Percentiles rank a stretch among this genome's conserved stretches.
These are phyloP conservation scores for Backusella westeae DNA, from an alignment of 192 early-diverging fungal genomes.

Conservation along the genomic window DNA sequence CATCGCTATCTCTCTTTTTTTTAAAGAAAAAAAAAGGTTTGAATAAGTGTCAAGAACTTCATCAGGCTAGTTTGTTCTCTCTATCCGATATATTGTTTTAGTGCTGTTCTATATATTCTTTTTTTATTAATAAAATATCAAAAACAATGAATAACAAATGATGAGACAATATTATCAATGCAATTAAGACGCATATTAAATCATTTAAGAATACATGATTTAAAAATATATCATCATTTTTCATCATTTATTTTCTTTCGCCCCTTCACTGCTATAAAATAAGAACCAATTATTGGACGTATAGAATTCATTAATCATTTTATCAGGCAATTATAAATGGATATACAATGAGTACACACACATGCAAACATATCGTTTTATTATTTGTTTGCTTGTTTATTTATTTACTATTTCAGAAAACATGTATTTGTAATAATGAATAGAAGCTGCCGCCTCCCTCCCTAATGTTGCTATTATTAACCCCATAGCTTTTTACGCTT, in stretches of 20 bases:
- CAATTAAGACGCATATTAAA: no score
- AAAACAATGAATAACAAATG: no score
- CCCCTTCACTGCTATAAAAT: background rate
- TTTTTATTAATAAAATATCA: no score
- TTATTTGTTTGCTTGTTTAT: background rate
- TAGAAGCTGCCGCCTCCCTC: background rate
- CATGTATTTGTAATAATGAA: background rate
- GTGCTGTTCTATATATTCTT: no score
- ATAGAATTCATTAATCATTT: background rate
- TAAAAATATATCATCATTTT: background rate
- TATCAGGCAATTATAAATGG: background rate
- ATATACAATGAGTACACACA: background rate
- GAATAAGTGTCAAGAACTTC: no score
- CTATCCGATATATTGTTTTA: no score
- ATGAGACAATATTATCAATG: no score
- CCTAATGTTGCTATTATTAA: background rate
- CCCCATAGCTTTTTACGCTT: slow-evolving; percentile 12
- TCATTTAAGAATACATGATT: no score
- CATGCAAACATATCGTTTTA: background rate
- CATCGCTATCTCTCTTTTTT: background rate
- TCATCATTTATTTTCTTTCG: background rate
- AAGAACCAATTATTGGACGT: background rate
- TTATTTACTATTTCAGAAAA: background rate
- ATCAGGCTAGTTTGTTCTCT: no score
- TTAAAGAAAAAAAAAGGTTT: background rate